A percentile compares a stretch with the other conserved stretches of the same genome.
phyloP scores from a whole-genome alignment of 106 monocot genomes.

The Cymbidium sinense region DNA sequence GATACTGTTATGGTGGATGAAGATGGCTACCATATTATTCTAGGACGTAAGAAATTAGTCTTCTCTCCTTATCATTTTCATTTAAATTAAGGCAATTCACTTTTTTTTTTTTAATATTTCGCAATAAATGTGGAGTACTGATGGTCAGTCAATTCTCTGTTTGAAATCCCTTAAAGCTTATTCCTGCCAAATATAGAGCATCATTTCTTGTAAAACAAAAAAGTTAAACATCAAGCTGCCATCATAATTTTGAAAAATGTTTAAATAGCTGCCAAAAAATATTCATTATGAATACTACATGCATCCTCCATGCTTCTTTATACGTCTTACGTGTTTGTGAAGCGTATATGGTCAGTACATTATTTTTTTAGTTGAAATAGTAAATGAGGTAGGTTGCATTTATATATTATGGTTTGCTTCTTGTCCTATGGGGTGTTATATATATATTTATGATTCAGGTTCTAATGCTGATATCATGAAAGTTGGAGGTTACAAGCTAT shows the following conservation, averaged over 20 bases:
- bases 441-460: conserved; percentile 33
- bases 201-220: background rate
- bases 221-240: background rate
- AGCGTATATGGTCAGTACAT: background rate
- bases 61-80: conserved; percentile 5
- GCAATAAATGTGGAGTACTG: background rate
- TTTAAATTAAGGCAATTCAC: background rate
- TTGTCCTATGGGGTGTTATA: background rate
- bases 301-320: background rate
- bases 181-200: background rate
- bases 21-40: conserved; percentile 88
- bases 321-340: background rate
- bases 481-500: conserved; percentile 96
- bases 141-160: background rate
- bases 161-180: background rate
- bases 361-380: background rate
- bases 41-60: conserved; percentile 71
- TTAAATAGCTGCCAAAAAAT: background rate
- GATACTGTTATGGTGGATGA: conserved; percentile 89
- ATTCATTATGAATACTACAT: too few relatives aligned
- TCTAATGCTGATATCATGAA: conserved; percentile 99
- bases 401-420: background rate
- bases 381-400: background rate
- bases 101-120: background rate
- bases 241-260: background rate